Evolutionary conservation across 1,139 yeast genomes (phyloP), one percentile per base, ranked within the genome.

Genomic region (Debaryomyces coudertii): DNA sequence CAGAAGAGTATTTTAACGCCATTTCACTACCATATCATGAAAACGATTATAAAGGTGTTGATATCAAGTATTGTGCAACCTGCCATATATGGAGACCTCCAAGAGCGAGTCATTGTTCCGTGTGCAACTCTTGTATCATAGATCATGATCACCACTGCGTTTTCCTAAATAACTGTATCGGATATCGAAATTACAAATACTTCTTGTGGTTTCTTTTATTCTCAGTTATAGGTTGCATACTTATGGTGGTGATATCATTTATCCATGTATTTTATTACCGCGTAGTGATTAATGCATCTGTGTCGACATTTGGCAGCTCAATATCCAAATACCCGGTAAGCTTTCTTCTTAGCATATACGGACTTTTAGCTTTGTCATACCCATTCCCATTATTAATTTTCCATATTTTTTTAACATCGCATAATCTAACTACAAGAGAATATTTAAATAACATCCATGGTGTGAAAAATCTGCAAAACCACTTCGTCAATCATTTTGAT

Each of bases 341-440:
- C n/a, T 60, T 82, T 25, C 62, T 83, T 31, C 63, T 85, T 24
- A 69, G 72, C 7, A 63, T 85, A 2, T 77, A 75, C 48, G 71
- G 77, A 0, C 58, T 71, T 2, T 27, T 83, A 2, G 68, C 71
- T 1, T 35, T 78, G 7, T 48, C 74, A 5, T 87, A 86, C 56
- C 92, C 95, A 2, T 44, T 72, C 1, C 53, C 82, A 31, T 62
- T 88, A 14, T 57, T 85, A 12, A 43, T 64, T 0, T 77, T 77
- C 52, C 95, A 88, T 57, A 34, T 80, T 0, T 76, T 69, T 44
- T 63, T 87, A 41, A 77, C 83, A 0, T 58, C 78, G 0, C 73
- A 79, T n/a, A 85, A 84, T 47, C 73, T 85, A 53, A 83, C 92
- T 14, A 87, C 95, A 4, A 69, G 90, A 52, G 93, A 86, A 53